phyloP scores from a whole-genome alignment of 495 filamentous ascomycete genomes.

The Antarctomyces pellizariae region DNA sequence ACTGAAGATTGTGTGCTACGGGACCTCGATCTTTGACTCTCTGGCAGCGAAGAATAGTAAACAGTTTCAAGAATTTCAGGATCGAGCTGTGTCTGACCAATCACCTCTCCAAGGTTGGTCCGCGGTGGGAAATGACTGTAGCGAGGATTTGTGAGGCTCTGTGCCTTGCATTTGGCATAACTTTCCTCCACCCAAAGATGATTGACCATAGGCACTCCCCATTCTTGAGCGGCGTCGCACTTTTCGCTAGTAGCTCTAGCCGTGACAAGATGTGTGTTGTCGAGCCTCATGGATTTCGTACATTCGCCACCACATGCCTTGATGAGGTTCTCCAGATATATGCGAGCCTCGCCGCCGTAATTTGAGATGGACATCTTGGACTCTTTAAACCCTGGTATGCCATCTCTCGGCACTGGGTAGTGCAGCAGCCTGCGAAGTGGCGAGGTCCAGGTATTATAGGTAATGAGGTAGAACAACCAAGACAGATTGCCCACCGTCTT shows the following conservation, averaged over 20 bases:
- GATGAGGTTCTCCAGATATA: slow-evolving; percentile 84
- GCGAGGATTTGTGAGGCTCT: slow-evolving; percentile 36
- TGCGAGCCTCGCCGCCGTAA: slow-evolving; percentile 81
- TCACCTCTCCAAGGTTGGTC: slow-evolving; percentile 81
- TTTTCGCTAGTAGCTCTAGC: slow-evolving; percentile 78
- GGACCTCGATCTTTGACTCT: slow-evolving; percentile 2
- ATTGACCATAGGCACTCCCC: slow-evolving; percentile 76
- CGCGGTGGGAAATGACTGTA: slow-evolving; percentile 66
- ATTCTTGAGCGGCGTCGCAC: slow-evolving; percentile 71
- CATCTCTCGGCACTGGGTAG: slow-evolving; percentile 55
- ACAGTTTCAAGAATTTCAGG: slow-evolving; percentile 25
- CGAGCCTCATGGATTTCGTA: slow-evolving; percentile 77
- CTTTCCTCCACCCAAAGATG: slow-evolving; percentile 96
- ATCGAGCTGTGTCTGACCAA: slow-evolving; percentile 56
- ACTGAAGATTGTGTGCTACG: not conserved
- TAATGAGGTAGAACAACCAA: slow-evolving; percentile 85
- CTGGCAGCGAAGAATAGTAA: slow-evolving; percentile 19
- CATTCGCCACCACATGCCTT: slow-evolving; percentile 60
- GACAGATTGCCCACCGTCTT: slow-evolving; percentile 79
- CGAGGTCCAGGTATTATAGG: slow-evolving; percentile 65
- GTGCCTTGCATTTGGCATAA: slow-evolving; percentile 64
- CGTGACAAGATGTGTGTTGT: slow-evolving; percentile 89
- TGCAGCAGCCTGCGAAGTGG: slow-evolving; percentile 63
- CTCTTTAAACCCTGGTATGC: slow-evolving; percentile 56
- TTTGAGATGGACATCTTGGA: slow-evolving; percentile 75